Conservation (phyloP, 441 rosid species). For the Sinapis alba region DNA sequence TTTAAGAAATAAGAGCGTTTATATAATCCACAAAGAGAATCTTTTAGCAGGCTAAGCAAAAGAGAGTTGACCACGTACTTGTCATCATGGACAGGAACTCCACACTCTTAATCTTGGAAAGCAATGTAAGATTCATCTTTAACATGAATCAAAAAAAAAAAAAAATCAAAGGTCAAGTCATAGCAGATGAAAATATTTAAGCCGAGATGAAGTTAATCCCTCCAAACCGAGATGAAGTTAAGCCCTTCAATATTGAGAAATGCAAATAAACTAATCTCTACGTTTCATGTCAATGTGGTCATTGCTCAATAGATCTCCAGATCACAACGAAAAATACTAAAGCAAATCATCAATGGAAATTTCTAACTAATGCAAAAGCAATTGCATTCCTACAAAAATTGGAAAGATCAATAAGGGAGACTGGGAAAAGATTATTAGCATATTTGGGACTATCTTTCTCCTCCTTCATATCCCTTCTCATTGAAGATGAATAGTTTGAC, state of each 20-base stretch:
- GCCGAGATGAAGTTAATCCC: not conserved
- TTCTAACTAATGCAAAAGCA: not conserved
- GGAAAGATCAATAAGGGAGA: not conserved
- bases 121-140: constrained; percentile 70
- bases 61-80: constrained; percentile 55
- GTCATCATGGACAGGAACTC: constrained; percentile 88
- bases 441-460: constrained; percentile 47
- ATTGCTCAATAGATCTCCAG: not conserved
- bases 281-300: not conserved
- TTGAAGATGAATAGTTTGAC: constrained; percentile 25
- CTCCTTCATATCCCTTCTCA: constrained; percentile 45
- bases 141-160: not conserved
- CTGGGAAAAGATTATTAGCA: constrained; percentile 37
- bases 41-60: not conserved
- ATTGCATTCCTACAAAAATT: not conserved
- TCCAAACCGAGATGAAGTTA: not conserved
- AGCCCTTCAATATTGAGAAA: not conserved
- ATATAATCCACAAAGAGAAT: constrained; percentile 3
- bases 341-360: too few relatives aligned
- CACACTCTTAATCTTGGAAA: constrained; percentile 98
- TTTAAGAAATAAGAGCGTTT: constrained; percentile 41
- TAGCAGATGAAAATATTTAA: constrained; percentile 5
- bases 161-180: not conserved
- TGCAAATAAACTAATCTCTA: not conserved
- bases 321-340: not conserved